Base-by-base conservation (phyloP, 1,139 yeast species). In the Yamadazyma sp. region DNA sequence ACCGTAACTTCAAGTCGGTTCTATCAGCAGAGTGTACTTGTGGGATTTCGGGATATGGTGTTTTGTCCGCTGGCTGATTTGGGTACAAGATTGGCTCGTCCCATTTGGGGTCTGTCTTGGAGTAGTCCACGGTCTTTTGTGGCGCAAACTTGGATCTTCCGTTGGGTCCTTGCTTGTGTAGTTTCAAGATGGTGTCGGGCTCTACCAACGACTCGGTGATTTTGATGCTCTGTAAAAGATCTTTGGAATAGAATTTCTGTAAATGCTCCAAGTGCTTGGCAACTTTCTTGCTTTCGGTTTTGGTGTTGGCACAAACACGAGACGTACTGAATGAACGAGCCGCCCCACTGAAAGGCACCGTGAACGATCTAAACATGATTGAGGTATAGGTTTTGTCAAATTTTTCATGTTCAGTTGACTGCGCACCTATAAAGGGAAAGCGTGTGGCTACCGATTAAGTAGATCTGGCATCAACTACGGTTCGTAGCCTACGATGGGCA, bases 191-290 rank as follows among this genome's bases (percentile, higher is more conserved):
- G 49, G 79, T 75, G 39, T 75, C 67, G 14, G 95, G 94, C 12
- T 79, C 71, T 38, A 88, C 81, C 28, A 78, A 73, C 4, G 86
- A 70, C 63, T 91, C 96, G 1, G 97, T 85, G 37, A 85, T 74
- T 51, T 86, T 70, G 51, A 91, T 87, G 41, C 95, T 81, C 55
- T 87, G 85, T 47, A 91, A 76, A 39, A 89, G 70, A 42, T 82
- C 83, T 22, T 88, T 88, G 8, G 87, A 78, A 59, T 87, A 87
- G 65, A 79, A 87, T 56, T 86, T 77, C 35, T 77, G 66, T 48
- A 87, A 74, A 47, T 75, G 77, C 36, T 80, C 75, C 46, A 82
- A 51, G 60, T 86, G 94, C 43, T 71, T 57, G 20, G 57, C 52
- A 10, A 55, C 52, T 42, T 61, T 63, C 14, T 39, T 30, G 17